These are phyloP conservation scores for Lentinula detonsa DNA, from an alignment of 768 basidiomycete species.

Conservation along the genomic window DNA sequence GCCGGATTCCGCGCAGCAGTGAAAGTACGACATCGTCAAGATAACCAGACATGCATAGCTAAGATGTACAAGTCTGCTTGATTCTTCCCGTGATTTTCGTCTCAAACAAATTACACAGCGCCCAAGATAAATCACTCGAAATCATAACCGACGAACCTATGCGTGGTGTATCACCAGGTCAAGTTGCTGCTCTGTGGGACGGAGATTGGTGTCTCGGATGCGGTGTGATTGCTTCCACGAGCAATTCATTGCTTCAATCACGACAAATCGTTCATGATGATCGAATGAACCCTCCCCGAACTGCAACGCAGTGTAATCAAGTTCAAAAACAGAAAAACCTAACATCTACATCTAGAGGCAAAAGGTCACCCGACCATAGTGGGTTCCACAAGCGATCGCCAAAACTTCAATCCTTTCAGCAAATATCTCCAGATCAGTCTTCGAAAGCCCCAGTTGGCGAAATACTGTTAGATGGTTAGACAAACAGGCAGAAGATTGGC, in stretches of 20 bases:
- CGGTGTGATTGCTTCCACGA: constrained; percentile 49
- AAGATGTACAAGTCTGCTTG: constrained; percentile 31
- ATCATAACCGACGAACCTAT: constrained; percentile 56
- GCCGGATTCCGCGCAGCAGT: constrained; percentile 44
- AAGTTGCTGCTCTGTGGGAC: constrained; percentile 71
- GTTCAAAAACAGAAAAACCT: neutral
- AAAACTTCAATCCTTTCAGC: neutral
- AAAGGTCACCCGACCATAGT: neutral
- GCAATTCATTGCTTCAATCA: neutral
- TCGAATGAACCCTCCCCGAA: neutral
- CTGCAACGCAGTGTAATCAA: neutral
- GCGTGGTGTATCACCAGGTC: constrained; percentile 71
- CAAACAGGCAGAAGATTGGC: neutral
- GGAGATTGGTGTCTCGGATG: constrained; percentile 81
- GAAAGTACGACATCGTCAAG: constrained; percentile 71
- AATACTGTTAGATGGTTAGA: neutral
- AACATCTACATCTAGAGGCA: neutral
- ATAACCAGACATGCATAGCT: constrained; percentile 45
- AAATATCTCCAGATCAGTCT: neutral
- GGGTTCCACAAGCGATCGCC: neutral
- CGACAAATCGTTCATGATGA: neutral
- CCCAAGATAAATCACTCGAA: constrained; percentile 21
- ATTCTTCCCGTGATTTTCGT: neutral
- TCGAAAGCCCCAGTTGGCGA: neutral
- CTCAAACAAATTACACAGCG: constrained; percentile 13